Evolutionary conservation across 2,329 filamentous ascomycete species (phyloP), one percentile per base, ranked within the genome.

Genomic region (Penicillium sp.): DNA sequence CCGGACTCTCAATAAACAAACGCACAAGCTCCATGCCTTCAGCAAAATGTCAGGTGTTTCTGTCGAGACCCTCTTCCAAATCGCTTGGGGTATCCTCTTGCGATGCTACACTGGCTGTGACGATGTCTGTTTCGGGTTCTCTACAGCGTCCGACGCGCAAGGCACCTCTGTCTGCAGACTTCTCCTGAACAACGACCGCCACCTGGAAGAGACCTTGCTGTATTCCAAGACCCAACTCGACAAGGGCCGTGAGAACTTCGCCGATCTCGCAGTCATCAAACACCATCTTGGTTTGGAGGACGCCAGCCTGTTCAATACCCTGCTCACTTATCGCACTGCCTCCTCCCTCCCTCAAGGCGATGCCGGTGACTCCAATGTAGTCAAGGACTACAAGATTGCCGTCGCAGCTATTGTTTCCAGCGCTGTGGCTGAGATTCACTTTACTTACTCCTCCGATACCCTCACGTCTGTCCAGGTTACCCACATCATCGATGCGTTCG

Each of bases 401-500:
- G 63, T 76, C 10, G 67, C 71, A 28, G 69, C 71, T 2, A 65
- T 67, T n/a, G 64, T 71, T 6, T 70, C 68, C 15, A 58, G 63
- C 10, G 56, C 64, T 7, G 63, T 63, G 5, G 82, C 83, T 3
- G 75, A 88, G 22, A 69, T 76, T 1, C 81, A 85, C 55, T 78
- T 89, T 22, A 81, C 81, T 37, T 74, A 77, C 3, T 79, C 84
- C n/a, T 79, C 81, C 0, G 77, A 79, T 43, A 74, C 81, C 22
- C 77, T 89, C 25, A 81, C 82, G 49, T 57, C 63, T 4, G 61
- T 58, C 25, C 69, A 75, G 28, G 67, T 71, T 4, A 64, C 66
- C 7, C 69, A 73, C 59, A 61, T 77, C 17, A 67, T 74, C 45
- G 68, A 72, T 47, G 69, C 71, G 12, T 78, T 76, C 22, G 66